A percentile compares a stretch with the other conserved stretches of the same genome.
These are phyloP conservation scores for Skeletonema potamos DNA, from an alignment of 108 stramenopile species.

Conservation along the genomic window DNA sequence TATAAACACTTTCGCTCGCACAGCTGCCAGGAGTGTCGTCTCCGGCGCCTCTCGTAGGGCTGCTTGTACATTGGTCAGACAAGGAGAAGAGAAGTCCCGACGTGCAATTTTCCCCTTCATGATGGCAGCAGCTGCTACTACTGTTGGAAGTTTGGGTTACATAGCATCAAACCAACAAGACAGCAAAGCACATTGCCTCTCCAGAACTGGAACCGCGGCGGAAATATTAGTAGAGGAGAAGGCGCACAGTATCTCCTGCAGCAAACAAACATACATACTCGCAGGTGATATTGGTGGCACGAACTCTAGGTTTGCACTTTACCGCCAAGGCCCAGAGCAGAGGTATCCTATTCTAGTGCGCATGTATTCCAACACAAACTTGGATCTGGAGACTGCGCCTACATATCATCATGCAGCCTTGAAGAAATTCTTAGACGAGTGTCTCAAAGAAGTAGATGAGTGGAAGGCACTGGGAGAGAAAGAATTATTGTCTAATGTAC, in stretches of 20 bases:
- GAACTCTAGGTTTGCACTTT: constrained; percentile 81
- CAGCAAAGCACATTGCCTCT: background rate
- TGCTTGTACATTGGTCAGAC: background rate
- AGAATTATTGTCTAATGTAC: constrained; percentile 12
- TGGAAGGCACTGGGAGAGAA: constrained; percentile 30
- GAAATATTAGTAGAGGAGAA: constrained; percentile 71
- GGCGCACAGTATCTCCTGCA: background rate
- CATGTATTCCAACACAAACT: constrained; percentile 60
- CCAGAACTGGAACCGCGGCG: constrained; percentile 5
- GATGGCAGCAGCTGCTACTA: background rate
- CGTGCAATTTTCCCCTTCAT: background rate
- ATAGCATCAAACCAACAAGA: background rate
- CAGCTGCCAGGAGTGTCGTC: background rate
- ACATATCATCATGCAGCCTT: constrained; percentile 62
- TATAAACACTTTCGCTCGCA: background rate
- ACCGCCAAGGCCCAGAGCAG: constrained; percentile 42
- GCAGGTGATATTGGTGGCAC: constrained; percentile 94
- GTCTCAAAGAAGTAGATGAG: constrained; percentile 49
- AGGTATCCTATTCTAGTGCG: constrained; percentile 50
- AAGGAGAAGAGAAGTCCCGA: background rate
- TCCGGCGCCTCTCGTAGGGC: background rate
- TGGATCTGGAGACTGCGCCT: constrained; percentile 26
- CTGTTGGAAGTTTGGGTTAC: background rate
- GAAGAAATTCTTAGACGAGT: constrained; percentile 63
- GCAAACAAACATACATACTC: constrained; percentile 53